phyloP scores from a whole-genome alignment of 2,329 filamentous ascomycete genomes.

The Penicillium griseofulvum region DNA sequence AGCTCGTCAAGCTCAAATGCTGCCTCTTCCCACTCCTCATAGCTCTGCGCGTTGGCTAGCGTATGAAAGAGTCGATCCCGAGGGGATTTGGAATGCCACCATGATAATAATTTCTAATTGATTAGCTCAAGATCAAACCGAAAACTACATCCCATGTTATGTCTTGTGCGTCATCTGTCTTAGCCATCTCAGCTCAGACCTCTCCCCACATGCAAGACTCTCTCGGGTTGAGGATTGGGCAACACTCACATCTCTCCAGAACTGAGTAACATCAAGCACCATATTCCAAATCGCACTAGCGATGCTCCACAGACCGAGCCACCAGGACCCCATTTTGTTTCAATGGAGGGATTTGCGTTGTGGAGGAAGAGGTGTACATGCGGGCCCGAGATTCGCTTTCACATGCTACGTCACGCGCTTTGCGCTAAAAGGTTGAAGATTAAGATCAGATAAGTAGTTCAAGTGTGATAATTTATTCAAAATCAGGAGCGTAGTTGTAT shows the following conservation, averaged over 20 bases:
- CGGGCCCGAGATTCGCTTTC: conserved; percentile 16
- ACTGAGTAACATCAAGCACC: conserved; percentile 60
- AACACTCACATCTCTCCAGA: conserved; percentile 58
- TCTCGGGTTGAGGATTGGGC: neutral
- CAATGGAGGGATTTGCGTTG: neutral
- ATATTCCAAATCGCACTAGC: conserved; percentile 52
- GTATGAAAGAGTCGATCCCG: conserved; percentile 64
- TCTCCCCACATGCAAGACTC: neutral
- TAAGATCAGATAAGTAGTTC: neutral
- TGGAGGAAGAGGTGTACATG: conserved; percentile 3
- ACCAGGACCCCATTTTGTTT: conserved; percentile 25
- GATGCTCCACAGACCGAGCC: conserved; percentile 26
- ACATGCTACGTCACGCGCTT: conserved; percentile 20
- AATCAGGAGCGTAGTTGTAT: neutral
- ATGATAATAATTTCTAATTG: conserved; percentile 64
- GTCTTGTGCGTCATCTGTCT: neutral
- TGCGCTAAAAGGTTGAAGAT: neutral
- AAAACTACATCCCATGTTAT: neutral
- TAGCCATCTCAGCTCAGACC: neutral
- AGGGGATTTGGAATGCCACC: conserved; percentile 65
- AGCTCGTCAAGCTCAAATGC: conserved; percentile 79
- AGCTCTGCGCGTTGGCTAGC: conserved; percentile 65
- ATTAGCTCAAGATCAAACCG: neutral
- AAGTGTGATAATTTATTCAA: neutral
- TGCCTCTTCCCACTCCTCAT: conserved; percentile 84